phyloP scores from a whole-genome alignment of 805 yeast species.

The Wickerhamomyces canadensis region DNA sequence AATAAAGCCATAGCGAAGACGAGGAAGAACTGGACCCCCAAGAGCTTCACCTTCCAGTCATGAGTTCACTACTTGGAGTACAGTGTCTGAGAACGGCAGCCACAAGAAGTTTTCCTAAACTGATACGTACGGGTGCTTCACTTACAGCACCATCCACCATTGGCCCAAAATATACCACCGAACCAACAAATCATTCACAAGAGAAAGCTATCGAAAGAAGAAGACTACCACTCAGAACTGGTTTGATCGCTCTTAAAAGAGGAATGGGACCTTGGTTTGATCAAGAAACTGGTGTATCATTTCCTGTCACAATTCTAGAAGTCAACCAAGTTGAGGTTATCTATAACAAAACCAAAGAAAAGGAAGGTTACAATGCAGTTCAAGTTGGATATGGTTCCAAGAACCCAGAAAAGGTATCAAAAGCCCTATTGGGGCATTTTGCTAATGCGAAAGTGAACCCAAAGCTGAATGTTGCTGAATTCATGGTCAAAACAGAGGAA shows the following conservation, averaged over 20 bases:
- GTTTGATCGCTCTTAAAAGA: slow-evolving; percentile 74
- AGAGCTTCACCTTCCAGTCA: too few species aligned
- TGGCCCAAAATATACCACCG: slow-evolving; percentile 27
- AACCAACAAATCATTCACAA: slow-evolving; percentile 58
- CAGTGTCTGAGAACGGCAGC: slow-evolving; percentile 10
- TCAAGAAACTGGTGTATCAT: slow-evolving; percentile 54
- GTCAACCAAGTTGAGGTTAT: slow-evolving; percentile 85
- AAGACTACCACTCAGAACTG: slow-evolving; percentile 72
- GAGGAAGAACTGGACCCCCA: too few species aligned
- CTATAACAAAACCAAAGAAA: slow-evolving; percentile 59
- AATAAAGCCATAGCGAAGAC: too few species aligned
- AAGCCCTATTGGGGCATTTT: slow-evolving; percentile 69
- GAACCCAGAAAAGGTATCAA: slow-evolving; percentile 53
- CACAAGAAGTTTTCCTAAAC: slow-evolving; percentile 18
- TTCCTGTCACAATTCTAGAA: slow-evolving; percentile 84
- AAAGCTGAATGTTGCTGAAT: slow-evolving; percentile 68
- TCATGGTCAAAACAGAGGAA: slow-evolving; percentile 61
- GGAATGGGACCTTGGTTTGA: slow-evolving; percentile 90
- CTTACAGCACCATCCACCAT: slow-evolving; percentile 32
- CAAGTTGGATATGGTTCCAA: slow-evolving; percentile 81
- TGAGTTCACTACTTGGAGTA: slow-evolving; percentile 12
- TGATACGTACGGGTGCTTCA: slow-evolving; percentile 29
- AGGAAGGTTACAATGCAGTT: slow-evolving; percentile 80
- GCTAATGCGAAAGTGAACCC: slow-evolving; percentile 81
- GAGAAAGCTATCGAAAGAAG: slow-evolving; percentile 67